Evolutionary conservation across 2,329 filamentous ascomycete species (phyloP), one percentile per base, ranked within the genome.

Genomic region (Aspergillus sp.): DNA sequence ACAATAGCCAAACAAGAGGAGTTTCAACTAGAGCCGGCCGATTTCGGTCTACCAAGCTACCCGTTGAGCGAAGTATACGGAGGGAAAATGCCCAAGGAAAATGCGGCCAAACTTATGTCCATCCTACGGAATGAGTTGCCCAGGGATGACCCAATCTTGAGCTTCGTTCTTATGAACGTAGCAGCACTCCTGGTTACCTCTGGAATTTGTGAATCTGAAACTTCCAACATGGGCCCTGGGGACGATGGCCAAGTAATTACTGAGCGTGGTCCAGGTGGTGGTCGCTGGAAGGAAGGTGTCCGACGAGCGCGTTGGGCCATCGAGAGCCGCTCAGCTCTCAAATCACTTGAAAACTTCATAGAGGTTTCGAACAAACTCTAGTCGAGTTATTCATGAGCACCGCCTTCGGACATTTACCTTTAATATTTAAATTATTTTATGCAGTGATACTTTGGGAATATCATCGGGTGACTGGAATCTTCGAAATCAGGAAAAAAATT

Each of bases 121-220:
- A 89, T 99, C 44, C 76, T 99, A 57, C 81, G 82, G 52, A 89
- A 90, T 61, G 84, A 96, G 73, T 74, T 96, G 47, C 79, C 86
- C 1, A 83, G 83, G 11, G 86, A 96, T 65, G 86, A 96, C 66
- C 91, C 95, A 0, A 90, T 99, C 52, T 76, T 97, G 61, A 89
- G 96, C 70, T 99, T 99, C 70, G 91, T 99, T 19, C 82, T 98
- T 52, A 90, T 98, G 76, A 99, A 99, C 70, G 90, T 93, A 2
- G 93, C 93, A 0, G 91, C 92, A 2, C 78, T 99, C 52, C 84
- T 99, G 53, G 93, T 96, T 0, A 84, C 90, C 3, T 89, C 91
- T 2, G 95, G 95, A 3, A 81, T 96, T 35, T 96, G 92, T 70
- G 93, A 98, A 63, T 86, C 89, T 0, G 89, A 96, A 57, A 83